Conservation (phyloP, 164 flowering plant species). For the grape (Vitis vinifera) region ASM3070453v1 NC_081816.1:24209501-24210000, state of each 20-base stretch:
- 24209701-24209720: conserved; percentile 81
- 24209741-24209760: conserved; percentile 86
- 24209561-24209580: too few species aligned
- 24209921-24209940: conserved; percentile 77
- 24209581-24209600: too few species aligned
- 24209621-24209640: too few species aligned
- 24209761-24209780: conserved; percentile 68
- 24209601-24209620: too few species aligned
- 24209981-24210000: conserved; percentile 73
- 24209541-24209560: too few species aligned
- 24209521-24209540: too few species aligned
- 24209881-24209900: conserved; percentile 74
- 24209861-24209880: conserved; percentile 55
- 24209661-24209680: conserved; percentile 59
- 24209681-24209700: conserved; percentile 63
- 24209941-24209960: conserved; percentile 91
- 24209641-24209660: neutral
- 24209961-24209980: conserved; percentile 82
- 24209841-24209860: neutral
- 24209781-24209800: conserved; percentile 64
- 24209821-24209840: neutral
- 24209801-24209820: conserved; percentile 8
- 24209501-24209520: too few species aligned
- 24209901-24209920: conserved; percentile 87
- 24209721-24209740: conserved; percentile 83